A percentile compares a stretch with the other conserved stretches of the same genome.
Conservation (phyloP, 352 stramenopile species). For the Poterioochromonas sp. region DNA sequence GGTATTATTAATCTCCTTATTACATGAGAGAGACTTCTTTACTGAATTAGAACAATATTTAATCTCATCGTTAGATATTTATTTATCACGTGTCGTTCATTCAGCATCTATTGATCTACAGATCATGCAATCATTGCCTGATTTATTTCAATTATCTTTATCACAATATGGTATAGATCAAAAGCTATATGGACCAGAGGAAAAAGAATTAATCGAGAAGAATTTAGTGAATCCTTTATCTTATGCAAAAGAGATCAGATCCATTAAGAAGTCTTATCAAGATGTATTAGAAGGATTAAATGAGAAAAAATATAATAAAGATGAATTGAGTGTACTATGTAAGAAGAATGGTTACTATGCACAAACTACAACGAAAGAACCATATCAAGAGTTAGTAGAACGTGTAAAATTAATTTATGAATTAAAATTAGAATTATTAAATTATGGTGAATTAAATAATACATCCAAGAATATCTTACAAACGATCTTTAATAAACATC, state of each 20-base stretch:
- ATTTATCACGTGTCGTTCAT: background rate
- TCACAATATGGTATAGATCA: background rate
- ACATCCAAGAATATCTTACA: background rate
- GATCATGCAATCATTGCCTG: background rate
- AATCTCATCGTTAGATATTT: background rate
- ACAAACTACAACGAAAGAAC: background rate
- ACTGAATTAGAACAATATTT: background rate
- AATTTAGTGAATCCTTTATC: background rate
- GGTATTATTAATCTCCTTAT: background rate
- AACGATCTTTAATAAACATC: background rate
- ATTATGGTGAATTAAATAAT: background rate
- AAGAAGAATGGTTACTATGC: background rate
- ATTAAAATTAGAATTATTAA: background rate
- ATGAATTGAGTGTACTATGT: background rate
- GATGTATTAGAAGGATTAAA: background rate
- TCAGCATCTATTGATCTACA: background rate
- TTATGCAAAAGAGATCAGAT: background rate
- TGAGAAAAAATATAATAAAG: background rate
- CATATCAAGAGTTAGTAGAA: background rate
- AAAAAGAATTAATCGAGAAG: background rate
- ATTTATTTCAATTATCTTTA: background rate
- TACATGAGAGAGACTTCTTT: background rate
- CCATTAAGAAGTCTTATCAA: background rate
- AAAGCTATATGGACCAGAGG: slow-evolving; percentile 11
- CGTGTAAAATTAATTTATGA: background rate